Evolutionary conservation across 208 protist species (phyloP).

Genomic region (Angomonas deanei): DNA sequence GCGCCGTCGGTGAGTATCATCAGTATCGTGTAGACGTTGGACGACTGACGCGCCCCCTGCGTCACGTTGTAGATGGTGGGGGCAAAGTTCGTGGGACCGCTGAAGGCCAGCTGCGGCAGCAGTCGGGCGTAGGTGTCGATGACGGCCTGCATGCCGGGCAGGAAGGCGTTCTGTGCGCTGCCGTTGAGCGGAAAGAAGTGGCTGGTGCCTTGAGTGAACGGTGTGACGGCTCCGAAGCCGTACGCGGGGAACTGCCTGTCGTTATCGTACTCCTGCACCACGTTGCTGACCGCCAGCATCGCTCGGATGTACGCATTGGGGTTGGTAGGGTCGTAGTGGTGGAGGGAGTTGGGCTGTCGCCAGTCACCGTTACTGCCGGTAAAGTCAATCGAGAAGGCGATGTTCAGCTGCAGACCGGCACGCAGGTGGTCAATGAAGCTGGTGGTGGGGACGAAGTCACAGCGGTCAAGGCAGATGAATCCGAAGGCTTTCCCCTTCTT

Average conservation of each 20-base stretch:
- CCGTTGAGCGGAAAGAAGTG: conserved; percentile 54
- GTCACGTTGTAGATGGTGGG: conserved; percentile 25
- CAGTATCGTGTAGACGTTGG: conserved; percentile 73
- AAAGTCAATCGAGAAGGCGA: conserved; percentile 72
- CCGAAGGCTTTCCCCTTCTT: conserved; percentile 33
- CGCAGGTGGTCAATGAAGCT: conserved; percentile 55
- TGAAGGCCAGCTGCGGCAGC: conserved; percentile 27
- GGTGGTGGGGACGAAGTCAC: conserved; percentile 12
- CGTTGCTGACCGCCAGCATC: conserved; percentile 29
- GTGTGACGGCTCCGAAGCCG: conserved; percentile 38
- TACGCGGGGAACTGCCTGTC: conserved; percentile 39
- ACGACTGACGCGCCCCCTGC: conserved; percentile 16
- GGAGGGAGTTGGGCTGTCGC: conserved; percentile 37
- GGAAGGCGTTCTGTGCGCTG: conserved; percentile 28
- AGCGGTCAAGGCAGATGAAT: conserved; percentile 15
- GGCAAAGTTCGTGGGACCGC: conserved; percentile 67
- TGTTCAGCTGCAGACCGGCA: conserved; percentile 44
- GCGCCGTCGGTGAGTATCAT: conserved; percentile 90
- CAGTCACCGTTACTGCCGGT: conserved; percentile 51
- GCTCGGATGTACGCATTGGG: conserved; percentile 34
- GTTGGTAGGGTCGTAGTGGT: conserved; percentile 25
- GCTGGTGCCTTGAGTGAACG: conserved; percentile 27
- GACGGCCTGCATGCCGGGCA: conserved; percentile 47
- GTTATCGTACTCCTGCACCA: conserved; percentile 49
- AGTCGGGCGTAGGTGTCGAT: conserved; percentile 40